Evolutionary conservation across 257 asterid species (phyloP).

Genomic region (Solanum etuberosum): DNA sequence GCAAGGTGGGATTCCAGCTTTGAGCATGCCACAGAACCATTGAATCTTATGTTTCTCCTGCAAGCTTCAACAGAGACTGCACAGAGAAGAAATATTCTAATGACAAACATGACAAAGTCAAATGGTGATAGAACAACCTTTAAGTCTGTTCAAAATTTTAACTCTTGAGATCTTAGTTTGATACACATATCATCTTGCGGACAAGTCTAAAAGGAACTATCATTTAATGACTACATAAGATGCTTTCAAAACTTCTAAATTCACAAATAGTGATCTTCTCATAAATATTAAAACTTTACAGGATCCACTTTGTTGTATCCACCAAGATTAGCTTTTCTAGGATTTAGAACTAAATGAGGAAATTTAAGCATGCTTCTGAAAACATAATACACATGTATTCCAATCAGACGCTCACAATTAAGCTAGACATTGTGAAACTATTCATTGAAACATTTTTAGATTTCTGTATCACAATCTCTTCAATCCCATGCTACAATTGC

Average conservation of each 20-base stretch:
- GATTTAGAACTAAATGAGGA: background rate
- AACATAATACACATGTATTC: background rate
- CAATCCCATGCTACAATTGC: background rate
- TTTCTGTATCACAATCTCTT: background rate
- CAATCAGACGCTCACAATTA: background rate
- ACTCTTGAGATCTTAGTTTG: background rate
- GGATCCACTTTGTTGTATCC: background rate
- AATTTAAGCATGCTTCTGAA: background rate
- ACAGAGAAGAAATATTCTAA: background rate
- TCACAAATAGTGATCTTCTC: background rate
- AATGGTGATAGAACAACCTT: background rate
- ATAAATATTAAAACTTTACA: background rate
- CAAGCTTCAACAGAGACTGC: slow-evolving; percentile 92
- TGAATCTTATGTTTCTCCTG: slow-evolving; percentile 78
- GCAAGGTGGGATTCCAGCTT: slow-evolving; percentile 86
- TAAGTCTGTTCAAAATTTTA: background rate
- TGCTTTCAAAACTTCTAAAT: background rate
- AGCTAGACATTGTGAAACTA: background rate
- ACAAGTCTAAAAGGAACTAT: background rate
- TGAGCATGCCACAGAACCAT: slow-evolving; percentile 70
- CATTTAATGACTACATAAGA: background rate
- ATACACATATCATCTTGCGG: background rate
- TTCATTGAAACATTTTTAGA: background rate
- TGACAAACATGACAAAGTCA: background rate
- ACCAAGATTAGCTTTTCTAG: background rate